Conservation (phyloP, 441 rosid species). For the Adansonia madagascariensis region DNA sequence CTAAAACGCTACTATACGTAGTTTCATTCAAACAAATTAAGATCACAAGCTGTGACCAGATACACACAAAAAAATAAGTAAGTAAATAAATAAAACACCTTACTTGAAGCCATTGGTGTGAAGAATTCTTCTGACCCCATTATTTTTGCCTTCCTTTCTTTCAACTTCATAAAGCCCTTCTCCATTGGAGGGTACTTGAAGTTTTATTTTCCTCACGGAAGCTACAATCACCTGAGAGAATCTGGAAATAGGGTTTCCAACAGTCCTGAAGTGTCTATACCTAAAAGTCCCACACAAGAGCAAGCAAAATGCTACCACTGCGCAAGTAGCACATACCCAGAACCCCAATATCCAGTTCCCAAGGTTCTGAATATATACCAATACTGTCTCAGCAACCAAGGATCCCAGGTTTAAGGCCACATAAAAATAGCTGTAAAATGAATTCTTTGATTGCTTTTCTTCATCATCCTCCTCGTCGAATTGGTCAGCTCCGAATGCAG, state of each 20-base stretch:
- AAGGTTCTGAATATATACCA: conserved; percentile 40
- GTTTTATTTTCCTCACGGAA: conserved; percentile 35
- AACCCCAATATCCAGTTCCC: conserved; percentile 45
- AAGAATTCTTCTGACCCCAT: conserved; percentile 34
- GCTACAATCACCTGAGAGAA: conserved; percentile 51
- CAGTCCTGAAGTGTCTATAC: conserved; percentile 44
- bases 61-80: neutral
- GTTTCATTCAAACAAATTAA: conserved; percentile 1
- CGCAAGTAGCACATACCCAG: conserved; percentile 38
- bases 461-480: conserved; percentile 45
- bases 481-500: conserved; percentile 57
- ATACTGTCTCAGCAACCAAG: conserved; percentile 39
- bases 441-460: conserved; percentile 37
- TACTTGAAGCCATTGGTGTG: conserved; percentile 51
- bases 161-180: conserved; percentile 32
- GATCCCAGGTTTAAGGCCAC: conserved; percentile 48
- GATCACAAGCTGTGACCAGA: neutral
- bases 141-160: conserved; percentile 23
- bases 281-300: conserved; percentile 40
- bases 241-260: conserved; percentile 49
- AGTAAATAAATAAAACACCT: neutral
- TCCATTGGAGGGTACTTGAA: conserved; percentile 28
- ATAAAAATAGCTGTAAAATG: conserved; percentile 50
- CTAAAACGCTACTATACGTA: neutral
- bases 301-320: conserved; percentile 34